Evolutionary conservation across 768 basidiomycete species (phyloP).

Genomic region (Lentinula boryana): DNA sequence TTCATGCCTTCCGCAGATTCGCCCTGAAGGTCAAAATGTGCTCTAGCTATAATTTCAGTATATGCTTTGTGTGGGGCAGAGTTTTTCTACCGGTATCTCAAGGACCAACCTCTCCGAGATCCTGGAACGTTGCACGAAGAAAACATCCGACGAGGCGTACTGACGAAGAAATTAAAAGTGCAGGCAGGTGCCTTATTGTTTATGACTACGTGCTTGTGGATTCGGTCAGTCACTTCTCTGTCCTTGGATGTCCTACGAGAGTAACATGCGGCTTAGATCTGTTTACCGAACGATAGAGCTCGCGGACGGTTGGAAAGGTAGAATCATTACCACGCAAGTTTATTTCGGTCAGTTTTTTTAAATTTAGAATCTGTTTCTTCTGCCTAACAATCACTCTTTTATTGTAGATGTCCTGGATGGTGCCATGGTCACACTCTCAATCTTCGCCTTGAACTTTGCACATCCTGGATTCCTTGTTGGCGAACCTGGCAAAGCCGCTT

Average conservation of each 20-base stretch:
- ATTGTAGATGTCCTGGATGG: conserved; percentile 17
- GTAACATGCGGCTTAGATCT: conserved; percentile 18
- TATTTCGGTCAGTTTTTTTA: conserved; percentile 28
- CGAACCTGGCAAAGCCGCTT: neutral
- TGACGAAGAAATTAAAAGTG: neutral
- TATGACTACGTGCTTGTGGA: conserved; percentile 4
- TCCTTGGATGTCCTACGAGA: neutral
- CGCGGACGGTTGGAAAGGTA: conserved; percentile 33
- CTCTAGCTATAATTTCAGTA: neutral
- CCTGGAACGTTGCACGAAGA: neutral
- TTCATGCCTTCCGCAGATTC: neutral
- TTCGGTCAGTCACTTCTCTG: neutral
- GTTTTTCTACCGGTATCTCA: neutral
- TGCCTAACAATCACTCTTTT: neutral
- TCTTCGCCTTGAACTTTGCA: conserved; percentile 14
- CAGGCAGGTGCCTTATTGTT: neutral
- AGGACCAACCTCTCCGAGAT: neutral
- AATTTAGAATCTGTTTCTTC: neutral
- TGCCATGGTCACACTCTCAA: conserved; percentile 15
- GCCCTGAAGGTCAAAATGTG: neutral
- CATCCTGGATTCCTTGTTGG: conserved; percentile 13
- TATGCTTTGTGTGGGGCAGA: neutral
- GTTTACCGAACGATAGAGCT: conserved; percentile 39
- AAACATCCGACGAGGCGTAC: neutral
- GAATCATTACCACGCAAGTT: conserved; percentile 30